Conservation (phyloP, 441 rosid species). For the Pelargonium myrrhifolium region DNA sequence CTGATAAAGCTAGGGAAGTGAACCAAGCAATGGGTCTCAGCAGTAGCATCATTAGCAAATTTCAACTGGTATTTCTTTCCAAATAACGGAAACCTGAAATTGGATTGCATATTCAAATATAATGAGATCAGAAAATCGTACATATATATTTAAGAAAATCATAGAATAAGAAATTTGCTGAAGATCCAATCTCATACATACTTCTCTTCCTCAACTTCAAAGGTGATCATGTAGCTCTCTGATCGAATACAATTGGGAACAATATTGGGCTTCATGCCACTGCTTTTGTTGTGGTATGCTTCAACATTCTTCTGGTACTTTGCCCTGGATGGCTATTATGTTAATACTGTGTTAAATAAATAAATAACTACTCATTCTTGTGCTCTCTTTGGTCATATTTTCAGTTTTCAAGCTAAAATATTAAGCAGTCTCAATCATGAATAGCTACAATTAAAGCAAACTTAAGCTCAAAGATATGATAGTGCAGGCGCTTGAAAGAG, state of each 20-base stretch:
- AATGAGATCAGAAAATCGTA: constrained; percentile 1
- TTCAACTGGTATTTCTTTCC: constrained; percentile 93
- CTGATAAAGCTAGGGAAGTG: constrained; percentile 97
- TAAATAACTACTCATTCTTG: too few species aligned
- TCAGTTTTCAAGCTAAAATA: background rate
- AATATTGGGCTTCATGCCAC: constrained; percentile 71
- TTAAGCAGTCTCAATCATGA: background rate
- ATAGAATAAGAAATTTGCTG: background rate
- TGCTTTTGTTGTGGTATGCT: constrained; percentile 84
- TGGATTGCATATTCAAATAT: background rate
- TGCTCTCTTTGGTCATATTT: background rate
- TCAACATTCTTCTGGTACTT: constrained; percentile 97
- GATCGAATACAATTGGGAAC: constrained; percentile 97
- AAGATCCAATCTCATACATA: constrained; percentile 24
- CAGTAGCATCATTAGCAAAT: constrained; percentile 65
- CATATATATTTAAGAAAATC: background rate
- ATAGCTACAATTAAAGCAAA: too few species aligned
- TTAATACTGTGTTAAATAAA: constrained; percentile 7
- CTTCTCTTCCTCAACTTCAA: constrained; percentile 97
- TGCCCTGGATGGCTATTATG: constrained; percentile 52
- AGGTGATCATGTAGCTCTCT: constrained; percentile 91
- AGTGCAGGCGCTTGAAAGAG: too few species aligned
- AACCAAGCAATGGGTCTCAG: constrained; percentile 89
- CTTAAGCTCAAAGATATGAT: too few species aligned
- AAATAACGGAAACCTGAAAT: constrained; percentile 79